phyloP scores from a whole-genome alignment of 2,329 filamentous ascomycete species.

The Teratosphaeria destructans region DNA sequence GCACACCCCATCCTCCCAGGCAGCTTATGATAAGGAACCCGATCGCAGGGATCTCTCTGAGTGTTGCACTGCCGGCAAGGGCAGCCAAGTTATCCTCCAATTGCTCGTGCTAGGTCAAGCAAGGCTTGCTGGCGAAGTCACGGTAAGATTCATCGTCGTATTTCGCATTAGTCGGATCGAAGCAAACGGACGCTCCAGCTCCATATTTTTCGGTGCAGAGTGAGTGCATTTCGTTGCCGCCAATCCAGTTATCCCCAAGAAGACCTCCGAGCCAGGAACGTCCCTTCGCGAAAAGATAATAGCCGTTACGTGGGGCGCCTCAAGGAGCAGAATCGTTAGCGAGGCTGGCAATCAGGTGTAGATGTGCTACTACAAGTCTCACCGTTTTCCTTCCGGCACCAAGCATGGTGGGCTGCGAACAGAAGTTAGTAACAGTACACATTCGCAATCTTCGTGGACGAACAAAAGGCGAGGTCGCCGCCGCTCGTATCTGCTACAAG shows the following conservation, averaged over 20 bases:
- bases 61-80: background rate
- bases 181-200: background rate
- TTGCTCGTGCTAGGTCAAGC: background rate
- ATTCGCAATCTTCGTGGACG: background rate
- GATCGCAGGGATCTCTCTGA: too few relatives aligned
- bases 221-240: background rate
- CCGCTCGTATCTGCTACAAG: background rate
- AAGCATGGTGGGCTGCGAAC: background rate
- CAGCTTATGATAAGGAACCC: too few relatives aligned
- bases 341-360: background rate
- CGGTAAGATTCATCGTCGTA: background rate
- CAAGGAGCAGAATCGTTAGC: background rate
- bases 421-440: background rate
- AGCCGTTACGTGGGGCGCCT: background rate
- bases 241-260: background rate
- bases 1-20: too few relatives aligned
- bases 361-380: background rate
- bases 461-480: background rate
- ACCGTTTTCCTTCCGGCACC: background rate
- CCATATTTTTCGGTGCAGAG: background rate
- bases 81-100: background rate
- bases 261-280: background rate
- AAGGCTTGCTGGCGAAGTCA: background rate
- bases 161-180: background rate
- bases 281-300: background rate